Evolutionary conservation across 148 eudicot genomes (phyloP), one percentile per base, ranked within the genome.

Genomic region (Amaranthus cruentus): DNA sequence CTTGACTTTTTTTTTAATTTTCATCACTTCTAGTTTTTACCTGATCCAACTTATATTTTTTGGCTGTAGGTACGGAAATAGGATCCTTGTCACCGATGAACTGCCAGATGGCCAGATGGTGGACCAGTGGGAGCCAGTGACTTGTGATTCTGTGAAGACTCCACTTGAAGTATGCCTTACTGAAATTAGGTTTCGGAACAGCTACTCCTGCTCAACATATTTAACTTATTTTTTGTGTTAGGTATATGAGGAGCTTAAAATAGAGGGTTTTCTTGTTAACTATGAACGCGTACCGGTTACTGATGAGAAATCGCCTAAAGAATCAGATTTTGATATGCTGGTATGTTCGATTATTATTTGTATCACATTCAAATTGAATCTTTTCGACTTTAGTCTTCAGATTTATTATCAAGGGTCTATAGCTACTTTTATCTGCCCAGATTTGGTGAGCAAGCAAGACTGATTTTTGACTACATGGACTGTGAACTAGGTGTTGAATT

Each of bases 41-140:
- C 57, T 77, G 64, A 74, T 62, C 50, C 46, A 15, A 64, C 60
- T 54, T 61, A 8, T 60, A n/a, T 42, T 51, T 57, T 79, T 79
- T 70, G 77, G 73, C 70, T 74, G 79, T 83, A 94, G 98, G 83
- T 94, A 88, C 73, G 93, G 91, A 77, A 87, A 85, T 81, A 94
- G 87, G 83, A 88, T 89, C 84, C 97, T 94, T 69, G 98, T 94
- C 15, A 94, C 98, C 69, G 98, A 94, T 87, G 98, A 94, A 79
- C 86, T 94, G 48, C 98, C 98, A 54, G 97, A 89, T 85, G 98
- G 98, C 76, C 98, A 94, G 78, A 94, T 94, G 98, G 98, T 94
- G 75, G 98, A 94, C 83, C 98, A 94, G 85, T 94, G 98, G 98
- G 98, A 94, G 81, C 93, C 90, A 47, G 93, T 94, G 73, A 85